phyloP scores from a whole-genome alignment of 108 stramenopile species.

The Aureococcus anophagefferens region DNA sequence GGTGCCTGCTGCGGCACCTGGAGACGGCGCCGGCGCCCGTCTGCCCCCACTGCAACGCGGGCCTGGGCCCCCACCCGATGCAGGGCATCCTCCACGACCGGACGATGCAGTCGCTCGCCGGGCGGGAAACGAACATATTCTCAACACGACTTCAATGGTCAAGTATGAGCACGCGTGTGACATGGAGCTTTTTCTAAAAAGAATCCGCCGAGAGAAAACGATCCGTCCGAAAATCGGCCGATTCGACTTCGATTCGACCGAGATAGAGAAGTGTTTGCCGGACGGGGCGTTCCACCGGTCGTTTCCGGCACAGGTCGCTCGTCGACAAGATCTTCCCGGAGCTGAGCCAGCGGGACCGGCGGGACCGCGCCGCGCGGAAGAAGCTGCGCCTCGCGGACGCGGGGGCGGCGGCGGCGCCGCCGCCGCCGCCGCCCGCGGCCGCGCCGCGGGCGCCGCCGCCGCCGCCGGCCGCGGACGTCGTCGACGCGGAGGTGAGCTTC shows the following conservation, averaged over 20 bases:
- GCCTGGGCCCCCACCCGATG: not conserved
- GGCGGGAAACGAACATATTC: no score
- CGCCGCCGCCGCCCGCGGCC: not conserved
- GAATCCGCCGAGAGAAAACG: no score
- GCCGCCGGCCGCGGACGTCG: not conserved
- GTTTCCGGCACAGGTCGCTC: no score
- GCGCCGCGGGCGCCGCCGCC: not conserved
- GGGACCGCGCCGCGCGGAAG: no score
- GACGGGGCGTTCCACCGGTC: no score
- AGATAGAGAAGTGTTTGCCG: no score
- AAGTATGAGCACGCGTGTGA: no score
- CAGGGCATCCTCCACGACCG: not conserved
- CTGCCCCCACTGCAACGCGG: not conserved
- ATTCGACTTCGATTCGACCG: no score
- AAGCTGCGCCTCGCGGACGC: no score
- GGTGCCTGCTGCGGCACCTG: slow-evolving; percentile 33
- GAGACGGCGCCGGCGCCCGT: not conserved
- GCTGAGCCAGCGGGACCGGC: not conserved
- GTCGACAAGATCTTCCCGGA: slow-evolving; percentile 13
- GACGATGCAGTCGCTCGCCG: not conserved
- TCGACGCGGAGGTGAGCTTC: not conserved
- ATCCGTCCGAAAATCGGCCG: no score
- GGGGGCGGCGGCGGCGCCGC: not conserved
- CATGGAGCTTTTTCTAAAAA: no score
- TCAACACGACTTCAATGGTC: no score